Percentiles rank a stretch among this genome's conserved stretches.
phyloP scores from a whole-genome alignment of 2,329 filamentous ascomycete genomes.

The Xylaria multiplex region DNA sequence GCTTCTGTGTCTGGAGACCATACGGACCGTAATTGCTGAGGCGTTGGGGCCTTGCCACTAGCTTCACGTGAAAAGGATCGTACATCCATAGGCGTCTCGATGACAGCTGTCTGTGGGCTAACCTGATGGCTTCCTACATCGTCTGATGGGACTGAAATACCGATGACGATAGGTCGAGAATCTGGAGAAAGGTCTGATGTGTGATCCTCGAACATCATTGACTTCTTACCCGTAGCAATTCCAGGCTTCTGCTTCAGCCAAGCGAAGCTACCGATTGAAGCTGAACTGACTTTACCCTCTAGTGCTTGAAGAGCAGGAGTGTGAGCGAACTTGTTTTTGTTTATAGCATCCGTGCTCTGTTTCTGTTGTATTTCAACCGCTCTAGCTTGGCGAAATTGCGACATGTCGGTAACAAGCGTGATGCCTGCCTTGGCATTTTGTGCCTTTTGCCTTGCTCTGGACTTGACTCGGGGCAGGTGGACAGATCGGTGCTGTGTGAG shows the following conservation, averaged over 20 bases:
- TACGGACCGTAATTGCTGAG: constrained; percentile 59
- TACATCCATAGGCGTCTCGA: constrained; percentile 54
- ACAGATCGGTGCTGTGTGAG: constrained; percentile 47
- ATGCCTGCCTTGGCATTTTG: constrained; percentile 72
- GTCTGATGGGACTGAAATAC: constrained; percentile 71
- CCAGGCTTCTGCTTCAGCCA: constrained; percentile 61
- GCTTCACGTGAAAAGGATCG: constrained; percentile 40
- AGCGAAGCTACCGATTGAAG: constrained; percentile 66
- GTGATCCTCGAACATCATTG: constrained; percentile 45
- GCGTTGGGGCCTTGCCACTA: constrained; percentile 41
- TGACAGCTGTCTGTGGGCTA: constrained; percentile 61
- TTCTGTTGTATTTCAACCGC: constrained; percentile 49
- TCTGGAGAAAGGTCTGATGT: constrained; percentile 69
- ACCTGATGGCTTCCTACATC: constrained; percentile 57
- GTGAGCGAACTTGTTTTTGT: constrained; percentile 63
- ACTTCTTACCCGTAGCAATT: constrained; percentile 35
- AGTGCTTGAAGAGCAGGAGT: constrained; percentile 68
- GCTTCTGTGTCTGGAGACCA: constrained; percentile 72
- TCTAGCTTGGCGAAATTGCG: constrained; percentile 60
- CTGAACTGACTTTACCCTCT: constrained; percentile 64
- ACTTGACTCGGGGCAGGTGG: constrained; percentile 62
- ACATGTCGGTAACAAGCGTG: constrained; percentile 75
- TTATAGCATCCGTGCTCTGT: constrained; percentile 41
- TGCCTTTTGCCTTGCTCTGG: constrained; percentile 68
- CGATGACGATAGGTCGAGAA: constrained; percentile 78